Base-by-base conservation (phyloP, 495 filamentous ascomycete species). In the Penicillium simplicissimum region DNA sequence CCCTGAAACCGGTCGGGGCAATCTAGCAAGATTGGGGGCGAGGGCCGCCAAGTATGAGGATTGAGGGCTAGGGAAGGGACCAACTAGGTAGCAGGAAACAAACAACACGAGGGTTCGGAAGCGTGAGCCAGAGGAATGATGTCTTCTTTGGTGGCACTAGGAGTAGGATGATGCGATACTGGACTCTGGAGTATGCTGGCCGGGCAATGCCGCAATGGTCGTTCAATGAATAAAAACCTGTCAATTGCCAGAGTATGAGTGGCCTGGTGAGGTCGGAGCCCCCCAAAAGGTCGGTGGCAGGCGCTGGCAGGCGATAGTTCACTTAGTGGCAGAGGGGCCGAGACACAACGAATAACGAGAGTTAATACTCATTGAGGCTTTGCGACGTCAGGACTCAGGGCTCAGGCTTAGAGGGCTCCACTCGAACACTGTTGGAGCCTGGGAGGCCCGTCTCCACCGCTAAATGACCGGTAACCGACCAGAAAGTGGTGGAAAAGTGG, bases 291-390 rank as follows among this genome's bases (percentile, higher is more conserved):
- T 40, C 37, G 37, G 7, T 43, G n/a, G n/a, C 40, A n/a, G 42
- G 19, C 42, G 37, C 17, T 43, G n/a, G n/a, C 40, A n/a, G 42
- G 19, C 42, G n/a, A 45, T 45, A 45, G 42, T 45, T 10, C 42
- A 31, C 8, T 49, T 31, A 49, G 45, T 49, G 45, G 25, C 45
- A 25, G 45, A 28, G 45, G 45, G 45, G 45, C 45, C 45, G 42
- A 45, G 42, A 45, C 42, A 45, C 21, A 4, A 45, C 42, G 19
- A 45, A 21, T 23, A 11, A 45, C 38, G 19, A 23, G 14, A 23
- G 42, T 45, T 45, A 21, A 45, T n/a, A n/a, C n/a, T 23, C 42
- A 45, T 45, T 45, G 42, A 45, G 42, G n/a, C 45, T 49, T 49
- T 31, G 45, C 45, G 45, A 49, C 23, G 45, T 31, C 45, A 49